Evolutionary conservation across 2,329 filamentous ascomycete species (phyloP).

Genomic region (Fusarium clavum): DNA sequence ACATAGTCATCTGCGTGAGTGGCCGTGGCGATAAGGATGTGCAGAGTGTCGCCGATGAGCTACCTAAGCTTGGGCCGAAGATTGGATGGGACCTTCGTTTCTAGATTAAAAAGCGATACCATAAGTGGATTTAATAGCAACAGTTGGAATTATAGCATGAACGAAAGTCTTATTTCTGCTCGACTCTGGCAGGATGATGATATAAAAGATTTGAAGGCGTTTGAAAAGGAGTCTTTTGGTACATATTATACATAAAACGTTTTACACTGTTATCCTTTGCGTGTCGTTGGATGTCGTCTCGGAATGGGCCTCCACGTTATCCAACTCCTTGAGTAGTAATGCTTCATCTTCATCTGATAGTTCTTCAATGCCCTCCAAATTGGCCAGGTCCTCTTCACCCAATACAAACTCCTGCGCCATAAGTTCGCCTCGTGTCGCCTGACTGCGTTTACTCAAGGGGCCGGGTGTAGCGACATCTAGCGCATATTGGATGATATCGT

Average conservation of each 20-base stretch:
- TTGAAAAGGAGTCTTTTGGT: constrained; percentile 43
- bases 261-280: constrained; percentile 42
- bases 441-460: constrained; percentile 51
- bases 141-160: constrained; percentile 30
- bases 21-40: constrained; percentile 98
- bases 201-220: constrained; percentile 43
- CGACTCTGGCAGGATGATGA: constrained; percentile 37
- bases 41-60: constrained; percentile 94
- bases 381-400: constrained; percentile 54
- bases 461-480: constrained; percentile 58
- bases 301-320: constrained; percentile 44
- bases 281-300: constrained; percentile 7
- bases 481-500: constrained; percentile 55
- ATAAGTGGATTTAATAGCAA: constrained; percentile 28
- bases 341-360: constrained; percentile 55
- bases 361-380: constrained; percentile 55
- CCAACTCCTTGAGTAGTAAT: constrained; percentile 49
- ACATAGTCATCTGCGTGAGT: constrained; percentile 93
- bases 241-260: constrained; percentile 46
- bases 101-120: constrained; percentile 40
- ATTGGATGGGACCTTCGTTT: constrained; percentile 82
- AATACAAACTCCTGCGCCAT: constrained; percentile 60
- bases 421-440: constrained; percentile 54
- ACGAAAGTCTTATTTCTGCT: constrained; percentile 25
- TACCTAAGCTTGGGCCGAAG: constrained; percentile 87